These are phyloP conservation scores for Suillus plorans DNA, from an alignment of 768 basidiomycete genomes.

Conservation along the genomic window DNA sequence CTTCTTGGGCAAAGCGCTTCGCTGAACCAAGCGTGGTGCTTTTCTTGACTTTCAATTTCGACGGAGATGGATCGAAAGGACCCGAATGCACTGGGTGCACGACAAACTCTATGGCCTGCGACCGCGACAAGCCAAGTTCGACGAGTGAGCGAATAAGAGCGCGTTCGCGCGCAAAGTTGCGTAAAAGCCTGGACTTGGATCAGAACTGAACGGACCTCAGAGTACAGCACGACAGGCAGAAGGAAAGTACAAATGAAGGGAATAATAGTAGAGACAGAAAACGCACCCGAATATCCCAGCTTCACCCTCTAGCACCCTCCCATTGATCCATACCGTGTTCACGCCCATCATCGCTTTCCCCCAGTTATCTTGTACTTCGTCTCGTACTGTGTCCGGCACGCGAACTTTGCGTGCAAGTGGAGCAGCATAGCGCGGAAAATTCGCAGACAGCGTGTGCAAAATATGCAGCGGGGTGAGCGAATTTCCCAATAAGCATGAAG, in stretches of 20 bases:
- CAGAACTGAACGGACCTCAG: not conserved
- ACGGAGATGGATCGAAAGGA: conserved; percentile 3
- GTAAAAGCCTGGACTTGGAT: conserved; percentile 48
- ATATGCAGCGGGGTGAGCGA: conserved; percentile 17
- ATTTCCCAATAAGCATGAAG: conserved; percentile 21
- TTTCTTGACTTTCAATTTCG: not conserved
- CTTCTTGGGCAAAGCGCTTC: conserved; percentile 7
- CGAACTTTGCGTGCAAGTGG: conserved; percentile 69
- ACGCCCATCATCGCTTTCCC: conserved; percentile 48
- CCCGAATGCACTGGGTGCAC: conserved; percentile 59
- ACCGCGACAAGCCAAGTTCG: conserved; percentile 57
- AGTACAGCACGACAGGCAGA: not conserved
- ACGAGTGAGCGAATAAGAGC: conserved; percentile 56
- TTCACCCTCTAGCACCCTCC: conserved; percentile 65
- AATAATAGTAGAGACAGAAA: not conserved
- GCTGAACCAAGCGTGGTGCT: conserved; percentile 13
- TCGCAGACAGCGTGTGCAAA: conserved; percentile 72
- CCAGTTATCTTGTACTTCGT: conserved; percentile 61
- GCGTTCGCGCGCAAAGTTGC: conserved; percentile 74
- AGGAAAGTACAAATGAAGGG: not conserved
- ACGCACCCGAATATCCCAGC: conserved; percentile 50
- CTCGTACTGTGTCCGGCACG: conserved; percentile 45
- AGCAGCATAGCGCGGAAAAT: conserved; percentile 86
- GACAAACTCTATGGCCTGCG: conserved; percentile 71
- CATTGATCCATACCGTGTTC: conserved; percentile 81